These are phyloP conservation scores for Hygrophila difformis DNA, from an alignment of 257 asterid species.

Conservation along the genomic window DNA sequence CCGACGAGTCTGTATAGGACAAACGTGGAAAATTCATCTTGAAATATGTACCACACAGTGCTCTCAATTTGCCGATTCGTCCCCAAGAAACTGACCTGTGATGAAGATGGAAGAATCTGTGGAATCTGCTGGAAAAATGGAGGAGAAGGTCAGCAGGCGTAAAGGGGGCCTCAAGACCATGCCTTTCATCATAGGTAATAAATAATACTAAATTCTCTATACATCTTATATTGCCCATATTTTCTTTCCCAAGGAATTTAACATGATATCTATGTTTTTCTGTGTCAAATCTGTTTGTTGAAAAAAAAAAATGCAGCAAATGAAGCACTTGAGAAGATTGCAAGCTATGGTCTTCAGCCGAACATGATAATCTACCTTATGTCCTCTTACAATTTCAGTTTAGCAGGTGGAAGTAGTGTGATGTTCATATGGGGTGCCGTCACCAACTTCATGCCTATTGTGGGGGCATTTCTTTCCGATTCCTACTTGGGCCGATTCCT, in stretches of 20 bases:
- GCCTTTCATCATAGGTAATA: slow-evolving; percentile 63
- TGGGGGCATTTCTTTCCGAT: slow-evolving; percentile 82
- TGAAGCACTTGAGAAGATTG: slow-evolving; percentile 71
- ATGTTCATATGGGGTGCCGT: slow-evolving; percentile 56
- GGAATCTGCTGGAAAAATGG: too few relatives aligned
- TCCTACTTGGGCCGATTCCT: slow-evolving; percentile 64
- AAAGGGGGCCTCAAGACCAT: slow-evolving; percentile 61
- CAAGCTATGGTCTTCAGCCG: slow-evolving; percentile 48
- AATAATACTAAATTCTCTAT: background rate
- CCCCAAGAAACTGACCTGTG: too few relatives aligned
- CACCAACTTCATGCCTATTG: slow-evolving; percentile 53
- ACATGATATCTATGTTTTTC: background rate
- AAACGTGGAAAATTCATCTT: too few relatives aligned
- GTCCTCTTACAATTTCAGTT: slow-evolving; percentile 36
- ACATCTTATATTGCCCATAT: background rate
- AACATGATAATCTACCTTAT: slow-evolving; percentile 55
- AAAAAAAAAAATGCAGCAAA: slow-evolving; percentile 50
- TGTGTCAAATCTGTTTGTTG: too few relatives aligned
- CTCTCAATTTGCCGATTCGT: too few relatives aligned
- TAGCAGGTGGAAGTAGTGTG: slow-evolving; percentile 32
- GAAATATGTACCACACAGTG: too few relatives aligned
- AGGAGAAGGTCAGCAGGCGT: slow-evolving; percentile 1
- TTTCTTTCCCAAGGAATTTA: too few relatives aligned
- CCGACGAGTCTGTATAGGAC: too few relatives aligned
- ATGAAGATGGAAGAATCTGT: too few relatives aligned